Evolutionary conservation across 1,284 basidiomycete species (phyloP).

Genomic region (Boletus semigastroideus): DNA sequence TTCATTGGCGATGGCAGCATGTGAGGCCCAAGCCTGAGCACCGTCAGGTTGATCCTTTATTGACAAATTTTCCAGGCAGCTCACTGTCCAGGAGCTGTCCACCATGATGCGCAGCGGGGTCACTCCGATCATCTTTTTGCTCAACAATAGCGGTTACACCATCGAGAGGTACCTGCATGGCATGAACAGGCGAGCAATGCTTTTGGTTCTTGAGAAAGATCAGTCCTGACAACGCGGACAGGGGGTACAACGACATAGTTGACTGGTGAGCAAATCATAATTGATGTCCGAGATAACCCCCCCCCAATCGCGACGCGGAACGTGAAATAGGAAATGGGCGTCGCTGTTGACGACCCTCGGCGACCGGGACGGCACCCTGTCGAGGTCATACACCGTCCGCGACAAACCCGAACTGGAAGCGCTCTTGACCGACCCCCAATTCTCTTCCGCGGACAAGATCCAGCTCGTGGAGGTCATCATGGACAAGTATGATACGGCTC

Average conservation of each 20-base stretch:
- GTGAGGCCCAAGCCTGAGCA: constrained; percentile 36
- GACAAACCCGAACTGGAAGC: constrained; percentile 63
- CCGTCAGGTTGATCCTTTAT: background rate
- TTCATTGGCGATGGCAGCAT: constrained; percentile 87
- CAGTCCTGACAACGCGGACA: constrained; percentile 34
- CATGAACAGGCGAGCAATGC: constrained; percentile 37
- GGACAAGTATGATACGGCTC: constrained; percentile 71
- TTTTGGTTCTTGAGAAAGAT: constrained; percentile 13
- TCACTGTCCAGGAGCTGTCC: constrained; percentile 75
- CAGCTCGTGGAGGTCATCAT: constrained; percentile 82
- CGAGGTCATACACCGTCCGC: constrained; percentile 63
- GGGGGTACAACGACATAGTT: constrained; percentile 72
- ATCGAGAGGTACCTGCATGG: constrained; percentile 86
- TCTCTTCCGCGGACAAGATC: constrained; percentile 60
- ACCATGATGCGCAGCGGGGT: constrained; percentile 71
- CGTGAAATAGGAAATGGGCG: constrained; percentile 50
- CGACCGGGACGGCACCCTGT: constrained; percentile 50
- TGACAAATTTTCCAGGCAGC: constrained; percentile 47
- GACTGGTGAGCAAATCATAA: constrained; percentile 50
- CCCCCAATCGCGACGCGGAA: background rate
- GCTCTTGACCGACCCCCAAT: constrained; percentile 59
- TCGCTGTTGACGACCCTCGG: constrained; percentile 59
- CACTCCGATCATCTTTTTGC: constrained; percentile 79
- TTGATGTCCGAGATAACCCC: too few species aligned
- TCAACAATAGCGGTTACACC: constrained; percentile 90